Evolutionary conservation across 202 grass and related monocot species (phyloP).

Genomic region (Zoysia matrella): DNA sequence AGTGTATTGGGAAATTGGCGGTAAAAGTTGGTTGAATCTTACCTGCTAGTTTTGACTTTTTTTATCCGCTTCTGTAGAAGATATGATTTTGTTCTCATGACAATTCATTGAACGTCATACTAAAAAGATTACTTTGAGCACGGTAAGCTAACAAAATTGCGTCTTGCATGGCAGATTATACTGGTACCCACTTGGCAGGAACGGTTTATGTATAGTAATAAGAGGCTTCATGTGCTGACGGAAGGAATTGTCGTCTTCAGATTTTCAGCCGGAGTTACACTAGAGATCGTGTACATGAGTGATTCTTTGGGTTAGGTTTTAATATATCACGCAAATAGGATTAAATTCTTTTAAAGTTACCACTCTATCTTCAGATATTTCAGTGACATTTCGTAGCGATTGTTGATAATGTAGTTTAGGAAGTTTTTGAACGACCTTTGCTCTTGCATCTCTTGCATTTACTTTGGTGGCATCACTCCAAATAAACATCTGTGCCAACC

Average conservation of each 20-base stretch:
- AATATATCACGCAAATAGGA: conserved; percentile 43
- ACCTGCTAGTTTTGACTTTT: neutral
- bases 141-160: neutral
- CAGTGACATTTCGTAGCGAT: conserved; percentile 11
- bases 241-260: conserved; percentile 15
- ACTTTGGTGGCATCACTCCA: too few relatives aligned
- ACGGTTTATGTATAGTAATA: conserved; percentile 35
- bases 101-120: neutral
- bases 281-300: conserved; percentile 37
- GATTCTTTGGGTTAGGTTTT: conserved; percentile 48
- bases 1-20: too few relatives aligned
- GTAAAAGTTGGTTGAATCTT: neutral
- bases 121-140: neutral
- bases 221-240: conserved; percentile 34
- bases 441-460: neutral
- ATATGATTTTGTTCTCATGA: neutral
- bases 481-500: too few relatives aligned
- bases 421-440: neutral
- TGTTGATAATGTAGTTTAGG: conserved; percentile 1
- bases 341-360: conserved; percentile 36
- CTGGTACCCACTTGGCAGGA: neutral
- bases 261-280: conserved; percentile 37
- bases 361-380: neutral
- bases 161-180: conserved; percentile 29
- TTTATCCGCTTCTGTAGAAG: neutral